Evolutionary conservation across 345 rosid genomes (phyloP).

Genomic region (Anastatica hierochuntica): DNA sequence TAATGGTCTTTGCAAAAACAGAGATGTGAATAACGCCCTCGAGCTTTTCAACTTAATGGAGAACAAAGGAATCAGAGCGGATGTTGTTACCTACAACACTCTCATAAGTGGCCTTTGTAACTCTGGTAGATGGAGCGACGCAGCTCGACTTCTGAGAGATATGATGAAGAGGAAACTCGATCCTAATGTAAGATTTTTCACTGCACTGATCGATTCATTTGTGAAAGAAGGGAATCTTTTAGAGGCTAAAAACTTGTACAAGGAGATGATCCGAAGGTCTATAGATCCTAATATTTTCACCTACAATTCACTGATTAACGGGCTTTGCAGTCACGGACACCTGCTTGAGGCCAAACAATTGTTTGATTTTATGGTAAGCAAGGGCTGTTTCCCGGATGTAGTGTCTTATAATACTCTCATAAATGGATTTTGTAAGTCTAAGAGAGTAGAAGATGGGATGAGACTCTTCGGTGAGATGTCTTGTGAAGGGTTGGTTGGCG

Average conservation of each 20-base stretch:
- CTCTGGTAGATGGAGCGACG: constrained; percentile 16
- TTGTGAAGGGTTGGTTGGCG: constrained; percentile 2
- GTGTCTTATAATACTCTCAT: constrained; percentile 17
- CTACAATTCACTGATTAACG: constrained; percentile 16
- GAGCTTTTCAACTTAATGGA: constrained; percentile 3
- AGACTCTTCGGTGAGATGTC: constrained; percentile 9
- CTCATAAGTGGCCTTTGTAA: not conserved
- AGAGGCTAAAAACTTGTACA: constrained; percentile 7
- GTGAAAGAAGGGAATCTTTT: not conserved
- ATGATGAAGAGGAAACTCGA: constrained; percentile 6
- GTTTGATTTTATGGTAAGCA: constrained; percentile 1
- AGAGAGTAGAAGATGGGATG: constrained; percentile 15
- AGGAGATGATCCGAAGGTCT: constrained; percentile 14
- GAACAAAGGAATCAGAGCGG: constrained; percentile 1
- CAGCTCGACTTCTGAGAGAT: not conserved
- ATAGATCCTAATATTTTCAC: constrained; percentile 9
- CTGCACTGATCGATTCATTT: constrained; percentile 2
- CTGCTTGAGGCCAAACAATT: not conserved
- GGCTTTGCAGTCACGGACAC: constrained; percentile 2
- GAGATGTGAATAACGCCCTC: not conserved
- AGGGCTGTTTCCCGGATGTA: not conserved
- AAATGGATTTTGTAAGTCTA: too few relatives aligned
- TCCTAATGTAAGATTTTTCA: constrained; percentile 7
- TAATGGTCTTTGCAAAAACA: constrained; percentile 12
- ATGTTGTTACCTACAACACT: constrained; percentile 16